Conservation (phyloP, 2,329 filamentous ascomycete species). For the Apiospora arundinis region DNA sequence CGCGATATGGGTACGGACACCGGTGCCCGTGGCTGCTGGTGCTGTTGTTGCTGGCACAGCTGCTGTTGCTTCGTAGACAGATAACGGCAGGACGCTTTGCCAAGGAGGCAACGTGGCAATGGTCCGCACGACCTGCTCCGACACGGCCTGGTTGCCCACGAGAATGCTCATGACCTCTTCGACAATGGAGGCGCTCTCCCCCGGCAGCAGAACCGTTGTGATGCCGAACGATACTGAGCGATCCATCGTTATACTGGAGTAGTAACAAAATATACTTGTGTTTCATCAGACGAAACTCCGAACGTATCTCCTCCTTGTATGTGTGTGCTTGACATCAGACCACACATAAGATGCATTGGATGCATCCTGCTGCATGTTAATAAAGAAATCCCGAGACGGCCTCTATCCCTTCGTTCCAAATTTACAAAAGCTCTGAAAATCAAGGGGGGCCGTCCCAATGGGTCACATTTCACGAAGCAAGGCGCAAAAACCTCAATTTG, state of each 20-base stretch:
- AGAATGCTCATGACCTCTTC: background rate
- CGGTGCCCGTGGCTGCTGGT: background rate
- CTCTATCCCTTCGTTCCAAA: background rate
- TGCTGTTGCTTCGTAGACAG: background rate
- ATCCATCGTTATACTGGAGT: background rate
- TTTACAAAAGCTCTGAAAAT: background rate
- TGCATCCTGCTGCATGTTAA: background rate
- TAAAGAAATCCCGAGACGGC: background rate
- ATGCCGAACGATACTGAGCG: background rate
- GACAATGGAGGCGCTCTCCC: background rate
- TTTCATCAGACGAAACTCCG: background rate
- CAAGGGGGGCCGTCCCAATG: background rate
- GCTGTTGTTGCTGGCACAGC: background rate
- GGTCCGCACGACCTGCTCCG: background rate
- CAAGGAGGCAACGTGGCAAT: background rate
- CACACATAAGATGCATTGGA: background rate
- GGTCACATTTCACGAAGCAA: background rate
- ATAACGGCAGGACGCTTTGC: background rate
- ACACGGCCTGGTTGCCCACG: background rate
- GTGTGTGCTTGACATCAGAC: too few species aligned
- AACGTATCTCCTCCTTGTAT: background rate
- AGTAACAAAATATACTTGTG: background rate
- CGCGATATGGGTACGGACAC: background rate
- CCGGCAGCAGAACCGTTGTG: background rate
- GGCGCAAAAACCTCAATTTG: background rate